Conservation (phyloP, 805 yeast species). For the Groenewaldozyma salmanticensis region DNA sequence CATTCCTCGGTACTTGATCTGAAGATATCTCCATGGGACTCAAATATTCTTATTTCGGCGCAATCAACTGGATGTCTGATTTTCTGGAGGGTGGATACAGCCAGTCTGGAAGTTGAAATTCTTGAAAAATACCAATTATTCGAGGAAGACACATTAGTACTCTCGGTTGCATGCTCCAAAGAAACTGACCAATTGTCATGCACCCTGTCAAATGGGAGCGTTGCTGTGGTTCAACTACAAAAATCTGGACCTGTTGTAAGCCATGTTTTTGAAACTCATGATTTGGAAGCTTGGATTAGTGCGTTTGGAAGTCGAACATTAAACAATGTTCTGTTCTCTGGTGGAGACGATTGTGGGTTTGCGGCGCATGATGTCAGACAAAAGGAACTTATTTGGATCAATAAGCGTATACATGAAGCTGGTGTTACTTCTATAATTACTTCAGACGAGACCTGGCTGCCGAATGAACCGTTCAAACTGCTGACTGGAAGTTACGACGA, state of each 20-base stretch:
- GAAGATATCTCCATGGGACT: conserved; percentile 51
- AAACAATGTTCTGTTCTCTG: conserved; percentile 51
- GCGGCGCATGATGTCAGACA: conserved; percentile 60
- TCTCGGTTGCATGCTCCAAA: conserved; percentile 51
- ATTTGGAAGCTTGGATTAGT: conserved; percentile 84
- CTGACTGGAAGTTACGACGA: conserved; percentile 96
- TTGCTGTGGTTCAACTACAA: conserved; percentile 34
- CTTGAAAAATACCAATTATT: conserved; percentile 37
- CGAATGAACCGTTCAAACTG: conserved; percentile 35
- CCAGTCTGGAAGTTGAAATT: conserved; percentile 16
- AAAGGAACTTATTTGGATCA: conserved; percentile 18
- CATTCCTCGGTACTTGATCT: conserved; percentile 59
- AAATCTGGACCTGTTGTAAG: conserved; percentile 16
- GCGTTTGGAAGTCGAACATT: conserved; percentile 42
- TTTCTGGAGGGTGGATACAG: conserved; percentile 43
- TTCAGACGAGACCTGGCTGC: conserved; percentile 35
- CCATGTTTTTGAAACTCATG: conserved; percentile 39
- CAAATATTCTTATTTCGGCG: conserved; percentile 42
- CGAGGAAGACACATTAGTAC: conserved; percentile 43
- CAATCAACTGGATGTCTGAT: conserved; percentile 74
- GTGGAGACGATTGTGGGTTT: conserved; percentile 81
- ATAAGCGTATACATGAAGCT: conserved; percentile 64
- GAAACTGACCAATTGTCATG: conserved; percentile 33
- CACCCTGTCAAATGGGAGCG: conserved; percentile 62
- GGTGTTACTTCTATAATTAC: conserved; percentile 81